These are phyloP conservation scores for Aspergillus pseudoglaucus DNA, from an alignment of 2,329 filamentous ascomycete genomes.

Conservation along the genomic window DNA sequence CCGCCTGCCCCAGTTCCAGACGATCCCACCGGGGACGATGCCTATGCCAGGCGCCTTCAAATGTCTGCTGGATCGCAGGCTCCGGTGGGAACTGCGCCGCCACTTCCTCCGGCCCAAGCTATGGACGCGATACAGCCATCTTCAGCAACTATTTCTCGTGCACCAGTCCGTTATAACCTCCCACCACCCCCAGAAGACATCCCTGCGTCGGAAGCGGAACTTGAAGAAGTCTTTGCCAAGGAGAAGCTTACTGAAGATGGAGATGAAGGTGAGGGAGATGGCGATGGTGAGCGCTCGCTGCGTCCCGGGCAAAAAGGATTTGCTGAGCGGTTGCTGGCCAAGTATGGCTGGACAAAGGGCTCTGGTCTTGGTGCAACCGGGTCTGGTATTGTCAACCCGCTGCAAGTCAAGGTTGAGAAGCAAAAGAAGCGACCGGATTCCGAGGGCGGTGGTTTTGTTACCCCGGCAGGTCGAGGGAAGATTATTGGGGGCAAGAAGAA, in stretches of 20 bases:
- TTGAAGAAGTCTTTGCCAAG: constrained; percentile 42
- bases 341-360: constrained; percentile 89
- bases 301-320: constrained; percentile 78
- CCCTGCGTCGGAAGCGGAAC: constrained; percentile 48
- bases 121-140: constrained; percentile 34
- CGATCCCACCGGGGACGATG: constrained; percentile 18
- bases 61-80: constrained; percentile 17
- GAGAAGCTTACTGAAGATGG: constrained; percentile 33
- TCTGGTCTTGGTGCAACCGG: constrained; percentile 76
- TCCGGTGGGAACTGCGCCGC: constrained; percentile 17
- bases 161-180: constrained; percentile 66
- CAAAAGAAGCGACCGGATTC: constrained; percentile 70
- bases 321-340: constrained; percentile 80
- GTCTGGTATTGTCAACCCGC: constrained; percentile 75
- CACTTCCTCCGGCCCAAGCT: constrained; percentile 28
- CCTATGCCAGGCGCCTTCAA: constrained; percentile 20
- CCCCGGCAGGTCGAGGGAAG: constrained; percentile 63
- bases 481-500: constrained; percentile 72
- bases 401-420: constrained; percentile 81
- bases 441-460: constrained; percentile 70
- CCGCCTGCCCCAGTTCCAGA: constrained; percentile 26
- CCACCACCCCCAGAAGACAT: constrained; percentile 47
- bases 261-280: constrained; percentile 11
- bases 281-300: constrained; percentile 48
- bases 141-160: constrained; percentile 64